phyloP scores from a whole-genome alignment of 2,329 filamentous ascomycete species.

The Aspergillus fijiensis region DNA sequence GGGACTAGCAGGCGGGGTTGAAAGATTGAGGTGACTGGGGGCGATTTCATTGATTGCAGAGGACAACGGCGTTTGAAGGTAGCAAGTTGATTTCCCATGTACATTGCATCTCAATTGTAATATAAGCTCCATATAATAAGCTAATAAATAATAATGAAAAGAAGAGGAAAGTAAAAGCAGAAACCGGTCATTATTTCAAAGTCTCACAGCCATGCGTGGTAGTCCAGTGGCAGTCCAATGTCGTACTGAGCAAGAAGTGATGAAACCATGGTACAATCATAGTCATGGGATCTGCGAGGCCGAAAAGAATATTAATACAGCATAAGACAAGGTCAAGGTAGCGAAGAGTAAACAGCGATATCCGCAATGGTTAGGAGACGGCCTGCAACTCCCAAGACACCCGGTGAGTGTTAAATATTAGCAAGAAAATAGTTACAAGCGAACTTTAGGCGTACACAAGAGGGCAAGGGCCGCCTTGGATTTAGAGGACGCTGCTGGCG shows the following conservation, averaged over 20 bases:
- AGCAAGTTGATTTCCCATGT: background rate
- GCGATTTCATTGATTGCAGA: too few species aligned
- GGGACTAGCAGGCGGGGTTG: background rate
- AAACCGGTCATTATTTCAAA: background rate
- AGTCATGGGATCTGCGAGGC: slow-evolving; percentile 2
- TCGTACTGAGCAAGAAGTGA: background rate
- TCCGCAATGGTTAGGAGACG: slow-evolving; percentile 27
- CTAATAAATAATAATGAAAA: background rate
- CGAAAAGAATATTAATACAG: slow-evolving; percentile 35
- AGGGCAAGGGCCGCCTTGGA: background rate
- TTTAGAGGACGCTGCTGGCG: slow-evolving; percentile 41
- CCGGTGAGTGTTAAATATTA: background rate
- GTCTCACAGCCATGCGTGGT: background rate
- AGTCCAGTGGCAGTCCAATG: background rate
- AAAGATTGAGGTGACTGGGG: background rate
- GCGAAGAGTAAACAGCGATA: slow-evolving; percentile 15
- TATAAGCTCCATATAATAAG: background rate
- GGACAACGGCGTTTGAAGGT: too few species aligned
- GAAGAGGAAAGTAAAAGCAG: background rate
- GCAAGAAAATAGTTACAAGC: background rate
- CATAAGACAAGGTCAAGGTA: slow-evolving; percentile 15
- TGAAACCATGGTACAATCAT: slow-evolving; percentile 2
- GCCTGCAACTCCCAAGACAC: slow-evolving; percentile 31
- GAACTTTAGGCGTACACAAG: background rate
- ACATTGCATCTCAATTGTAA: background rate